Base-by-base conservation (phyloP, 768 basidiomycete genomes). In the Serendipita indica region DNA sequence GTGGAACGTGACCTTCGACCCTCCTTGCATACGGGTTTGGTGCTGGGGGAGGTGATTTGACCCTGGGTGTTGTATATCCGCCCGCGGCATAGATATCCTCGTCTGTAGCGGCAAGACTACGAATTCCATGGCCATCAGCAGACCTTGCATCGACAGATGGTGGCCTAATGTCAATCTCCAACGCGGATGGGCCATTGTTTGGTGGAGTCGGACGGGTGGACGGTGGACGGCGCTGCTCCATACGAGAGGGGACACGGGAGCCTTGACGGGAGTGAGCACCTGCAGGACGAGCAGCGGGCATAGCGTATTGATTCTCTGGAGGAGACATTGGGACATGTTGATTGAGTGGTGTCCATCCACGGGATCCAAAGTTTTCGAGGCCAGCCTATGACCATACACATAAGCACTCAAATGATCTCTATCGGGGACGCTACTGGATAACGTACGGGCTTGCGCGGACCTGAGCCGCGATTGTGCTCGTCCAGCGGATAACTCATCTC, bases 81-180 rank as follows among this genome's bases (percentile, higher is more conserved):
- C 77, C 30, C 79, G 84, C 62, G 79, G 75, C 69, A 68, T 78
- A 13, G 75, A 77, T 57, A 72, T 83, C 54, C 80, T 81, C 35
- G 81, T 88, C 14, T 69, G 76, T 56, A 69, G 83, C 20, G 79
- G 81, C 12, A 74, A 84, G 58, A 49, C 59, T 37, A 75, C 83
- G 0, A 80, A 78, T 60, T 69, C 67, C 49, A 33, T 22, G 20
- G 4, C 49, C 49, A 54, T 54, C 49, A 30, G 20, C 20, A 4
- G 49, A 54, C 32, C 30, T 16, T 54, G n/a, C 20, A 28, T 30
- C 22, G 16, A 33, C 49, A 54, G 49, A 54, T 10, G 49, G 49
- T 12, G 20, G 5, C n/a, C 30, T 25, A 28, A 54, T 27, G 22
- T 54, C 49, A 27, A 54, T 54, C 22, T 54, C 49, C 20, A 54